Conservation (phyloP, 305 asterid species). For the Rubia tinctorum region DNA sequence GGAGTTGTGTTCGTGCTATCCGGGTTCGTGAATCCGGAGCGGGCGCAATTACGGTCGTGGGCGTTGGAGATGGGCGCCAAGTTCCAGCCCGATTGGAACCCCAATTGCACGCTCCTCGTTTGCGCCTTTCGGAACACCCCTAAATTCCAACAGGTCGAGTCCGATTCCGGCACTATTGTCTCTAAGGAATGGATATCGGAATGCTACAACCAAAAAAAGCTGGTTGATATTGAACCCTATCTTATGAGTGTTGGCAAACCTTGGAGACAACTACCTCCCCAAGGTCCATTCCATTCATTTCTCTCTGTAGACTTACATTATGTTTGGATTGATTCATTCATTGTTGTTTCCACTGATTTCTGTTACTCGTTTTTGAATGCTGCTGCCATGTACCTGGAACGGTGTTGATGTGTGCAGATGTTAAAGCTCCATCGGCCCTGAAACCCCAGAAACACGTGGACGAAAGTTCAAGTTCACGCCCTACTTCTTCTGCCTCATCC, state of each 20-base stretch:
- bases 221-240: slow-evolving; percentile 70
- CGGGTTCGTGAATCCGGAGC: slow-evolving; percentile 93
- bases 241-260: slow-evolving; percentile 93
- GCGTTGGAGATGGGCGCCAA: slow-evolving; percentile 96
- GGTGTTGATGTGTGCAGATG: slow-evolving; percentile 37
- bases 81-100: slow-evolving; percentile 85
- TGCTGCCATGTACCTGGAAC: neutral
- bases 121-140: slow-evolving; percentile 90
- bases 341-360: neutral
- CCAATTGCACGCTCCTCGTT: slow-evolving; percentile 70
- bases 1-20: slow-evolving; percentile 82
- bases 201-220: slow-evolving; percentile 61
- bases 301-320: neutral
- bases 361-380: neutral
- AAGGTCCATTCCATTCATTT: neutral
- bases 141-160: slow-evolving; percentile 80
- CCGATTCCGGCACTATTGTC: slow-evolving; percentile 76
- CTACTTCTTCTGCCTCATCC: slow-evolving; percentile 39
- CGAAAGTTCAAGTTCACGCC: slow-evolving; percentile 33
- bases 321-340: neutral
- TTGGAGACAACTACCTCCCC: slow-evolving; percentile 52
- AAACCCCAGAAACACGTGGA: slow-evolving; percentile 44
- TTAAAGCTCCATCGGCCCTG: slow-evolving; percentile 37
- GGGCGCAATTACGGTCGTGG: slow-evolving; percentile 68
- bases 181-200: slow-evolving; percentile 94